Evolutionary conservation across 1,284 basidiomycete species (phyloP).

Genomic region (Omphalotus olearius): DNA sequence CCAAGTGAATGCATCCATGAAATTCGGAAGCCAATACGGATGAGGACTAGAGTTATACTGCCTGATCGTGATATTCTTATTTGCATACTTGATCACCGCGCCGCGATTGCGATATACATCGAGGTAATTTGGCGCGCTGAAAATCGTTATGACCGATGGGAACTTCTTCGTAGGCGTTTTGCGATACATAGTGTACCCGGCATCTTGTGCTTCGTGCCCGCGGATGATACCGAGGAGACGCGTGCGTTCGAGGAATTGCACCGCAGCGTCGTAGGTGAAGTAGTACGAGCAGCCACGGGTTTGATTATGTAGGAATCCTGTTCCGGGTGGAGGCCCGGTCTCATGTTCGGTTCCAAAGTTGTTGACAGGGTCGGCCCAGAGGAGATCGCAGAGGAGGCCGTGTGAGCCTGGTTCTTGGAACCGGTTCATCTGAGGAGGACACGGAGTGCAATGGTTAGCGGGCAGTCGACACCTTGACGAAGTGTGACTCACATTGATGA

Average conservation of each 20-base stretch:
- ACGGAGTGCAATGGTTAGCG: neutral
- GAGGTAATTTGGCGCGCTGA: conserved; percentile 95
- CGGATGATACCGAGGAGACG: conserved; percentile 90
- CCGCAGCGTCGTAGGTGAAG: conserved; percentile 95
- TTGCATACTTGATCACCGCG: conserved; percentile 96
- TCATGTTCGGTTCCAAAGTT: conserved; percentile 67
- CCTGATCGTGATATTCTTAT: conserved; percentile 96
- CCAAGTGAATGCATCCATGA: conserved; percentile 99
- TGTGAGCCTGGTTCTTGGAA: conserved; percentile 93
- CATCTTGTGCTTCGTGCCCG: conserved; percentile 97
- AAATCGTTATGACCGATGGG: conserved; percentile 93
- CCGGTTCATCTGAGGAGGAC: conserved; percentile 67
- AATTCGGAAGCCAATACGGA: conserved; percentile 93
- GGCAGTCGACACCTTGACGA: conserved; percentile 4
- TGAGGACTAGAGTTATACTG: conserved; percentile 95
- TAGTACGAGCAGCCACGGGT: conserved; percentile 94
- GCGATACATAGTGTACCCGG: conserved; percentile 94
- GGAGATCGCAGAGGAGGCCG: conserved; percentile 90
- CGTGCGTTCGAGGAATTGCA: conserved; percentile 93
- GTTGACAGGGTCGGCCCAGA: conserved; percentile 92
- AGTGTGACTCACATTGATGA: conserved; percentile 56
- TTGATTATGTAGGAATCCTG: conserved; percentile 80
- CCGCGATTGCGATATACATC: conserved; percentile 97
- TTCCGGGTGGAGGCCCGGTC: conserved; percentile 35
- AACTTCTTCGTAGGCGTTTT: conserved; percentile 91